These are phyloP conservation scores for Orbilia blumenaviensis DNA, from an alignment of 2,329 filamentous ascomycete genomes.

Conservation along the genomic window DNA sequence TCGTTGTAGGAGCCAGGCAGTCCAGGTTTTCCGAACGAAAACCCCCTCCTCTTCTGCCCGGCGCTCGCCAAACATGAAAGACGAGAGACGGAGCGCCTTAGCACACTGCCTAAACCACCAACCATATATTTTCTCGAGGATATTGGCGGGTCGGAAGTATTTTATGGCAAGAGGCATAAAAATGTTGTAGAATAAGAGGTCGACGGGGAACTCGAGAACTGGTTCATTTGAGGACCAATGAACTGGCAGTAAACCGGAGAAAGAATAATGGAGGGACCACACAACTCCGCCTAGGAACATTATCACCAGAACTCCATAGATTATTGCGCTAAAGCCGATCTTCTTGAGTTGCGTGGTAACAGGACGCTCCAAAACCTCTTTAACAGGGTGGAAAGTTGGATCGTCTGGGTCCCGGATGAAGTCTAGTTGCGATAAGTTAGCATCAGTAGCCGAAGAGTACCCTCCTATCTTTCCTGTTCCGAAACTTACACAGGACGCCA, in stretches of 20 bases:
- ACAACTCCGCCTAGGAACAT: constrained; percentile 94
- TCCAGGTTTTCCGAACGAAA: constrained; percentile 71
- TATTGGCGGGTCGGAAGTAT: constrained; percentile 84
- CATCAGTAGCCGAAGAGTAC: background rate
- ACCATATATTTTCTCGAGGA: constrained; percentile 82
- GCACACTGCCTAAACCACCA: constrained; percentile 97
- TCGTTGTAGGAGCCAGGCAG: constrained; percentile 60
- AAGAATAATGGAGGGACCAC: constrained; percentile 79
- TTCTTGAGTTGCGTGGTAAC: constrained; percentile 93
- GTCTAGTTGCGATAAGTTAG: constrained; percentile 66
- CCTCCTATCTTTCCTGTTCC: too few species aligned
- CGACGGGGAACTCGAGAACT: constrained; percentile 90
- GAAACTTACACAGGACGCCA: constrained; percentile 86
- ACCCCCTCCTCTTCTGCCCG: constrained; percentile 81
- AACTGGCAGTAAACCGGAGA: constrained; percentile 81
- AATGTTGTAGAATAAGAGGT: constrained; percentile 96
- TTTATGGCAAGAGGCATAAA: constrained; percentile 86
- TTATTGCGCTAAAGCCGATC: constrained; percentile 92
- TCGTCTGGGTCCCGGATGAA: constrained; percentile 99
- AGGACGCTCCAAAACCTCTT: constrained; percentile 92
- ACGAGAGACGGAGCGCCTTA: constrained; percentile 78
- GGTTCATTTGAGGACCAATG: constrained; percentile 94
- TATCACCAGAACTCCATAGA: constrained; percentile 92
- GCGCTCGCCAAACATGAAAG: constrained; percentile 91
- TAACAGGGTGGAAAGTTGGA: constrained; percentile 95